Percentiles rank a stretch among this genome's conserved stretches.
These are phyloP conservation scores for Cystofilobasidium bisporidii DNA, from an alignment of 768 basidiomycete genomes.

Conservation along the genomic window DNA sequence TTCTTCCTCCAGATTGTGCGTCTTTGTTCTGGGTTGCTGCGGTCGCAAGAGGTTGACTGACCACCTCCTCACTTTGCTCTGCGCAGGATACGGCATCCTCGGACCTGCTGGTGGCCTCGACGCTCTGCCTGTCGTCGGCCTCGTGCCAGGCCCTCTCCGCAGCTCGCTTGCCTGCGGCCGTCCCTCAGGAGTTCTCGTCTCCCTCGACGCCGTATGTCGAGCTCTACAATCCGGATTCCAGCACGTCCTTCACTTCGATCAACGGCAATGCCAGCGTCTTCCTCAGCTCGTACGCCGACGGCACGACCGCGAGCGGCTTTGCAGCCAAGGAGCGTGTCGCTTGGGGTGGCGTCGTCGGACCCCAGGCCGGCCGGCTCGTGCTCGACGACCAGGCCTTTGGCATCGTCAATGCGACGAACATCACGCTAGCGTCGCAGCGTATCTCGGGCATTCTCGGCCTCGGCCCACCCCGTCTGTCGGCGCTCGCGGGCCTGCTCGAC, in stretches of 20 bases:
- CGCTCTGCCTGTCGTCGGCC: conserved; percentile 13
- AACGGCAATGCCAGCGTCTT: conserved; percentile 3
- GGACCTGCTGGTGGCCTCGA: conserved; percentile 22
- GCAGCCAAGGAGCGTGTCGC: conserved; percentile 16
- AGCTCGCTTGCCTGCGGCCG: background rate
- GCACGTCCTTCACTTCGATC: background rate
- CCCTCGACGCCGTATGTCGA: conserved; percentile 18
- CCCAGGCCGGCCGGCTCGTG: background rate
- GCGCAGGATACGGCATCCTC: conserved; percentile 18
- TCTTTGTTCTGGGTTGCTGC: too few relatives aligned
- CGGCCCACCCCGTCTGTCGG: conserved; percentile 14
- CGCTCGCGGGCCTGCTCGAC: background rate
- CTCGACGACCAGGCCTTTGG: conserved; percentile 6
- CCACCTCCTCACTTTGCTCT: background rate
- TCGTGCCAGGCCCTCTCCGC: conserved; percentile 2
- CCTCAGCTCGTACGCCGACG: background rate
- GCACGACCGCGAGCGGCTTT: conserved; percentile 9
- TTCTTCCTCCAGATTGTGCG: conserved; percentile 20
- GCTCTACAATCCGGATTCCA: conserved; percentile 12
- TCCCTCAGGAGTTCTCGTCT: background rate
- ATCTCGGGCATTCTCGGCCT: conserved; percentile 20
- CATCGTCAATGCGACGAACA: conserved; percentile 12
- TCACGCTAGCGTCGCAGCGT: conserved; percentile 20
- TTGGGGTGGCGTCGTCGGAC: conserved; percentile 11
- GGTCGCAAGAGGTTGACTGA: too few relatives aligned